A percentile compares a stretch with the other conserved stretches of the same genome.
These are phyloP conservation scores for Podaxis rugospora DNA, from an alignment of 768 basidiomycete genomes.

Conservation along the genomic window DNA sequence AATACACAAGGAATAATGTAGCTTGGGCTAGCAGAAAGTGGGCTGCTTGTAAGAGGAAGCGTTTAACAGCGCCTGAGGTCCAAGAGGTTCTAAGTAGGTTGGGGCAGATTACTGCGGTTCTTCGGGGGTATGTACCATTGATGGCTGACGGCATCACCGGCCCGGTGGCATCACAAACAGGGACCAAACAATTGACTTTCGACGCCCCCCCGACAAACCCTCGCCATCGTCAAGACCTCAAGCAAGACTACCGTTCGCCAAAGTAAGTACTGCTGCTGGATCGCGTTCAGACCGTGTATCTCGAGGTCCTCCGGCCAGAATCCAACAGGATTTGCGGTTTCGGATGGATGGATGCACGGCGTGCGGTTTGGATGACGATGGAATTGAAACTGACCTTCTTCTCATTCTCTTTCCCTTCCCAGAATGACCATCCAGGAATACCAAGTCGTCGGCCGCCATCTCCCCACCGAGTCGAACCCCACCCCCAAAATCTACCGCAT, in stretches of 20 bases:
- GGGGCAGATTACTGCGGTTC: no score
- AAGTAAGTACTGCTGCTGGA: conserved; percentile 10
- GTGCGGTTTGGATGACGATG: conserved; percentile 9
- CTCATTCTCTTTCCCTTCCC: conserved; percentile 5
- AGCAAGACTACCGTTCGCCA: not conserved
- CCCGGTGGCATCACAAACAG: not conserved
- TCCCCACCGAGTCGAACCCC: conserved; percentile 90
- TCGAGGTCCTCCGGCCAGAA: not conserved
- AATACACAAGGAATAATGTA: no score
- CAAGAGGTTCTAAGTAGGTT: no score
- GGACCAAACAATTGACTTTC: conserved; percentile 3
- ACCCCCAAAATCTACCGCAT: conserved; percentile 99
- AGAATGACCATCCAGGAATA: conserved; percentile 86
- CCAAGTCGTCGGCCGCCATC: conserved; percentile 96
- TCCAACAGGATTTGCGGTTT: not conserved
- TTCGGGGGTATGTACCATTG: not conserved
- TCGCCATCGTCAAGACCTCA: conserved; percentile 10
- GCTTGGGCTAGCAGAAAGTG: no score
- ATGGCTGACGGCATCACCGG: not conserved
- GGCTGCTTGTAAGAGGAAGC: no score
- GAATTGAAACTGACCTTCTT: conserved; percentile 8
- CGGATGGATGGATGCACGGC: conserved; percentile 12
- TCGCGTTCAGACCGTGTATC: not conserved
- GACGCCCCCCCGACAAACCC: not conserved
- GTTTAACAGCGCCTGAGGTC: no score